Conservation (phyloP, 1,139 yeast species). For the Sugiyamaella grinbergsii region DNA sequence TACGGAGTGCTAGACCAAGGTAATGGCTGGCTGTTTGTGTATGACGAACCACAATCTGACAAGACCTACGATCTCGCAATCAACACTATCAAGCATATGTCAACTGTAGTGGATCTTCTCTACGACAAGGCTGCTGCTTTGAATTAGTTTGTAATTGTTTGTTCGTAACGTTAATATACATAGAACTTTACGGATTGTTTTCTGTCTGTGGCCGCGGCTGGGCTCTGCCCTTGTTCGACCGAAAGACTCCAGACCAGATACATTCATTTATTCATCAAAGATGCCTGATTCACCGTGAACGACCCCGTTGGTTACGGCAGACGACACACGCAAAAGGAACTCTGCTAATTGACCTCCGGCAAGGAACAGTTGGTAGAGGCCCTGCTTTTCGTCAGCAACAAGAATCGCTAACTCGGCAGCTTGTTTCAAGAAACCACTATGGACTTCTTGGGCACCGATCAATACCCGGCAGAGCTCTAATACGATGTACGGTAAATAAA, state of each 20-base stretch:
- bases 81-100: constrained; percentile 83
- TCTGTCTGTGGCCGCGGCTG: too few relatives aligned
- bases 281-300: constrained; percentile 37
- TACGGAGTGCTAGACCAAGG: constrained; percentile 98
- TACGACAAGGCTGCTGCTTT: constrained; percentile 90
- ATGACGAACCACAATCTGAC: constrained; percentile 86
- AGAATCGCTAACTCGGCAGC: constrained; percentile 61
- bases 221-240: constrained; percentile 1
- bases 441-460: constrained; percentile 43
- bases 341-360: constrained; percentile 63
- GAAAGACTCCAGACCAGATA: neutral
- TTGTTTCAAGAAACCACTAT: constrained; percentile 47
- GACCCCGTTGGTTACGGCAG: constrained; percentile 54
- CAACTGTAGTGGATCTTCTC: constrained; percentile 83
- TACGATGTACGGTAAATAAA: constrained; percentile 73
- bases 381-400: constrained; percentile 54
- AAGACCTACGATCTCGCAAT: constrained; percentile 87
- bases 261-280: constrained; percentile 25
- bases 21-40: constrained; percentile 93
- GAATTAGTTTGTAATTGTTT: constrained; percentile 41
- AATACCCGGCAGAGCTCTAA: constrained; percentile 62
- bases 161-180: neutral
- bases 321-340: constrained; percentile 62
- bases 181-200: constrained; percentile 10
- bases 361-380: constrained; percentile 57